Base-by-base conservation (phyloP, 2,329 filamentous ascomycete species). In the Aspergillus sp. region DNA sequence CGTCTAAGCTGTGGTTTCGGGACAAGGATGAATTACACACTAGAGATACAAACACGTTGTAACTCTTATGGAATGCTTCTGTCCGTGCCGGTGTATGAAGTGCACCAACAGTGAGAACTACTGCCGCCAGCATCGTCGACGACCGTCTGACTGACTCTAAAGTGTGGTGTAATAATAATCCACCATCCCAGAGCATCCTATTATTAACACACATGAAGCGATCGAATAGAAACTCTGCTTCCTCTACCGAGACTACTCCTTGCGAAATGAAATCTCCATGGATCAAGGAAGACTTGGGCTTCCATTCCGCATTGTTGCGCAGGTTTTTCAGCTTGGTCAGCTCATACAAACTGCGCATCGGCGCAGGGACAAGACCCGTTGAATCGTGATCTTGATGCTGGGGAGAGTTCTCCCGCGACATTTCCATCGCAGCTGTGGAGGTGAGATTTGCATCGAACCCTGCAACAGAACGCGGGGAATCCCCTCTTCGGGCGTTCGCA, bases 1-100 rank as follows among this genome's bases (percentile, higher is more conserved):
- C 75, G 42, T 83, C 79, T 12, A 79, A 61, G 26, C 73, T 76
- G 43, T 81, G 76, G 29, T 78, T 75, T 26, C 77, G 70, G 11
- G 77, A 75, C 49, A 83, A 76, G 60, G 81, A 78, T 41, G 77
- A 78, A 9, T 66, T 72, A 1, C 76, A 76, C 35, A 82, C 75
- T 8, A 82, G 66, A 0, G 72, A 67, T 1, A 79, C 71, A 50
- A 82, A 81, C 47, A 81, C 77, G 41, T 71, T 70, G 55, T 77
- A 81, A 56, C 78, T 81, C 2, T 68, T 60, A 3, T 73, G 72
- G 45, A 82, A 75, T 3, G 75, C 73, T 10, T 68, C 65, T 5
- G 74, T 75, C 38, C 72, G 74, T 33, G 71, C 72, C 1, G 78
- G 76, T 32, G 81, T 76, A 54, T 82, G 79, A 2, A 82, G 66